A percentile compares a stretch with the other conserved stretches of the same genome.
phyloP scores from a whole-genome alignment of 331 rosid genomes.

The Acacia concinna region DNA sequence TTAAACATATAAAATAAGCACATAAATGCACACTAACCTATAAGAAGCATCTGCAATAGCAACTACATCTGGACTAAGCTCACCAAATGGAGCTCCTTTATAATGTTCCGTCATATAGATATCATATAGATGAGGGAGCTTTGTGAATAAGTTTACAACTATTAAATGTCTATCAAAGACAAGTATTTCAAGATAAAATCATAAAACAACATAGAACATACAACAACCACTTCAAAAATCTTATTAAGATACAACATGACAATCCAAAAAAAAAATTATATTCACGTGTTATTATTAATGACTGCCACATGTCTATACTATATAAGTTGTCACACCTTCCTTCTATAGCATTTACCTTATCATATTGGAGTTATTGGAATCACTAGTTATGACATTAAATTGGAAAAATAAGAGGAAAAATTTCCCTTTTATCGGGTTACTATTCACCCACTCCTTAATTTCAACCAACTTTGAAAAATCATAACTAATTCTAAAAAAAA shows the following conservation, averaged over 20 bases:
- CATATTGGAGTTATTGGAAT: too few species aligned
- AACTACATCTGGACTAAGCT: constrained; percentile 95
- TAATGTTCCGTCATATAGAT: constrained; percentile 95
- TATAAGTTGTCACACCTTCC: too few species aligned
- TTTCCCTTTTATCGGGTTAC: too few species aligned
- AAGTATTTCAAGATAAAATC: constrained; percentile 27
- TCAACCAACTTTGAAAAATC: too few species aligned
- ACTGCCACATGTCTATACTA: constrained; percentile 6
- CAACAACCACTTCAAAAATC: neutral
- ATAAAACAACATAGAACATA: constrained; percentile 6
- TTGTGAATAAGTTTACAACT: constrained; percentile 94
- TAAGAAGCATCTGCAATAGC: constrained; percentile 97
- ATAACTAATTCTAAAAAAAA: too few species aligned
- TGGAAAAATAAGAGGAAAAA: too few species aligned
- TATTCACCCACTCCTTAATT: too few species aligned
- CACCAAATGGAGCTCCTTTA: constrained; percentile 93
- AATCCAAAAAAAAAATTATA: neutral
- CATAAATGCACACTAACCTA: constrained; percentile 54
- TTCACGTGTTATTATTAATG: constrained; percentile 8
- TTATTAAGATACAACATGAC: neutral
- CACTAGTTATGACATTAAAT: too few species aligned
- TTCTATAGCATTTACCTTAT: too few species aligned
- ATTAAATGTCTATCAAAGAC: constrained; percentile 78
- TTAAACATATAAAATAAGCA: constrained; percentile 2
- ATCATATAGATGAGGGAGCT: constrained; percentile 92